These are phyloP conservation scores for Diversispora eburnea DNA, from an alignment of 192 early-diverging fungal species.

Conservation along the genomic window DNA sequence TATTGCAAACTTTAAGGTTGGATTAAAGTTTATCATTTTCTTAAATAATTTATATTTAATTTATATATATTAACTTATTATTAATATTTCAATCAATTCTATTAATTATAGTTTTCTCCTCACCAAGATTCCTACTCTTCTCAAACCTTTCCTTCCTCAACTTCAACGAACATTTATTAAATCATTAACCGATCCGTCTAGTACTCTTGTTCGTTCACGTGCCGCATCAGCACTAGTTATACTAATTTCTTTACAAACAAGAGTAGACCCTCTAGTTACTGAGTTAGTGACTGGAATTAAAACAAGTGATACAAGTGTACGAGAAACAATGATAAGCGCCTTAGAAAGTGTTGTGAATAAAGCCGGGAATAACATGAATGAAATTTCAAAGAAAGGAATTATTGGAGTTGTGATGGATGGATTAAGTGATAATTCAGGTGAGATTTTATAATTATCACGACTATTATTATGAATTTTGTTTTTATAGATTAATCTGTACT, in stretches of 20 bases:
- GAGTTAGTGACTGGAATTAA: conserved; percentile 70
- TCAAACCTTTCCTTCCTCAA: conserved; percentile 98
- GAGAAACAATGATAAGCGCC: conserved; percentile 69
- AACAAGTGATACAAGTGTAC: conserved; percentile 54
- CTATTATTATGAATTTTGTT: not conserved
- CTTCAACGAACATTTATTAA: conserved; percentile 96
- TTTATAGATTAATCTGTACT: conserved; percentile 7
- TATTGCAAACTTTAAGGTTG: conserved; percentile 80
- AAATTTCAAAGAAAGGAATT: conserved; percentile 56
- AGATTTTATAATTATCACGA: not conserved
- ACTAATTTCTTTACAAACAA: conserved; percentile 67
- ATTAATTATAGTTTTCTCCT: conserved; percentile 58
- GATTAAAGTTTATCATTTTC: conserved; percentile 54
- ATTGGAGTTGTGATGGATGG: conserved; percentile 56
- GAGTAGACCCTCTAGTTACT: conserved; percentile 74
- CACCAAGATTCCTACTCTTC: conserved; percentile 76
- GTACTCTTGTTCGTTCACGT: conserved; percentile 67
- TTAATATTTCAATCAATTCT: not conserved
- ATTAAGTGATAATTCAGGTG: conserved; percentile 45
- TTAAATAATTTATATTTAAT: not conserved
- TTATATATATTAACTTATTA: not conserved
- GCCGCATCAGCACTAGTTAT: conserved; percentile 75
- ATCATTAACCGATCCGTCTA: conserved; percentile 72
- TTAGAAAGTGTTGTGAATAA: conserved; percentile 67
- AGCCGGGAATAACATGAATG: conserved; percentile 56